Evolutionary conservation across 305 asterid species (phyloP).

Genomic region (Withania somnifera): DNA sequence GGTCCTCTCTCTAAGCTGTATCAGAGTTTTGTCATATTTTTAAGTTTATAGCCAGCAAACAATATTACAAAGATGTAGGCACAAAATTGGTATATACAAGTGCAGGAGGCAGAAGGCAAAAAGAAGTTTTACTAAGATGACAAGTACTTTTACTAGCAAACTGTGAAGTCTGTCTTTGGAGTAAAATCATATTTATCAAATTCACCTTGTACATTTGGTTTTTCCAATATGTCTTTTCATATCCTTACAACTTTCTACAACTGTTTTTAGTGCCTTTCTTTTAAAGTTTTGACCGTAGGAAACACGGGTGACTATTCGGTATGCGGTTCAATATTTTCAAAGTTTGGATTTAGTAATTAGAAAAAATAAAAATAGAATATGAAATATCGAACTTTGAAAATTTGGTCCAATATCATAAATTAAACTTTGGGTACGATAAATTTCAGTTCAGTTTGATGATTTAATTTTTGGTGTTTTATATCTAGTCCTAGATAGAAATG

Average conservation of each 20-base stretch:
- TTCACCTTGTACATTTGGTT: background rate
- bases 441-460: too few relatives aligned
- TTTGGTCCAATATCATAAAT: too few relatives aligned
- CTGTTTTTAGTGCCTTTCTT: background rate
- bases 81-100: background rate
- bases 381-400: too few relatives aligned
- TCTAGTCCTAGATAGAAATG: too few relatives aligned
- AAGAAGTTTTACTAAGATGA: background rate
- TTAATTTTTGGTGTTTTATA: too few relatives aligned
- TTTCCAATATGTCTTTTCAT: background rate
- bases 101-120: conserved; percentile 7
- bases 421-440: too few relatives aligned
- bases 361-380: too few relatives aligned
- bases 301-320: too few relatives aligned
- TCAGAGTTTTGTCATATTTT: background rate
- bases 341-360: too few relatives aligned
- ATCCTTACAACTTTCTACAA: background rate
- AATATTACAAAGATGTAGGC: background rate
- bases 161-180: background rate
- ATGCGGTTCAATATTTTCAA: too few relatives aligned
- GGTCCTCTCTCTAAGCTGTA: background rate
- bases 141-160: conserved; percentile 17
- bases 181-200: background rate
- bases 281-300: too few relatives aligned
- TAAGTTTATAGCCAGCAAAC: background rate